These are phyloP conservation scores for Musa troglodytarum DNA, from an alignment of 176 grass and related monocot species.

Conservation along the genomic window DNA sequence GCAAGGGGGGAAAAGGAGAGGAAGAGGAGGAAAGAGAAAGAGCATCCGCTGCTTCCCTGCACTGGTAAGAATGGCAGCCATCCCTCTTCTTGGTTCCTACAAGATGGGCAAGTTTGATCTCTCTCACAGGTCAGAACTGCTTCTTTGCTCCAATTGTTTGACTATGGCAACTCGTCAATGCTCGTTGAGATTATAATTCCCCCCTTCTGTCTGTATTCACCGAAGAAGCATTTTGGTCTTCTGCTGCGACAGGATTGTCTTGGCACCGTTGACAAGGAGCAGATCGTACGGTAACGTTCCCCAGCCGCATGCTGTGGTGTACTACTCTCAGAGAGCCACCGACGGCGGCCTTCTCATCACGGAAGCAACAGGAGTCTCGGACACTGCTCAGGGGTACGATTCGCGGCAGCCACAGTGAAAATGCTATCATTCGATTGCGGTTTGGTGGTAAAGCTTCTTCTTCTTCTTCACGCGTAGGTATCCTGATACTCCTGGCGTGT, in stretches of 20 bases:
- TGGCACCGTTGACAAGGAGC: constrained; percentile 19
- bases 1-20: no score
- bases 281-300: constrained; percentile 30
- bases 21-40: no score
- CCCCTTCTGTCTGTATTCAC: no score
- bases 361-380: constrained; percentile 31
- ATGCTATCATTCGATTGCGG: no score
- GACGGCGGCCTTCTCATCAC: constrained; percentile 28
- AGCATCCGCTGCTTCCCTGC: no score
- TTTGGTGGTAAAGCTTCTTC: no score
- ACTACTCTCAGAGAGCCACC: constrained; percentile 39
- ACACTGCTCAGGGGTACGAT: constrained; percentile 32
- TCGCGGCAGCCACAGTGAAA: not conserved
- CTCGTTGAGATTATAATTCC: not conserved
- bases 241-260: constrained; percentile 22
- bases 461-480: not conserved
- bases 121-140: not conserved
- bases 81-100: constrained; percentile 1
- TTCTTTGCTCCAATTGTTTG: no score
- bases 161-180: no score
- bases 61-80: not conserved
- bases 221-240: not conserved
- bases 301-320: constrained; percentile 21
- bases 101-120: constrained; percentile 3
- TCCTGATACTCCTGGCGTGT: constrained; percentile 34